Evolutionary conservation across 306 rosid genomes (phyloP).

Genomic region (Luffa aegyptiaca): DNA sequence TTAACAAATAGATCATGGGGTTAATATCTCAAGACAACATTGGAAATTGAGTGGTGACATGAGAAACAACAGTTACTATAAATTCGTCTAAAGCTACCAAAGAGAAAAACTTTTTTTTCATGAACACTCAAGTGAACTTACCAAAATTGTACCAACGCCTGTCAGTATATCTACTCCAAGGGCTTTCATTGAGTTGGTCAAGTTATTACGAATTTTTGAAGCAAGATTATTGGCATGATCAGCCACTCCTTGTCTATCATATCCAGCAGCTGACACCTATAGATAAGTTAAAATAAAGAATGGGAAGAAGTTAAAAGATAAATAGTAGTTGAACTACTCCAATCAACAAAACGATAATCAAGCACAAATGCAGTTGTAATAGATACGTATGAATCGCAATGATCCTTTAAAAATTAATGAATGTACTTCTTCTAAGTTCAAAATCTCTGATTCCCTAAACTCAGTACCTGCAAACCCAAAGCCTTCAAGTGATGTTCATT

Average conservation of each 20-base stretch:
- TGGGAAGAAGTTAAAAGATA: background rate
- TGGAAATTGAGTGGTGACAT: background rate
- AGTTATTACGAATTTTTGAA: constrained; percentile 68
- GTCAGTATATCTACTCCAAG: constrained; percentile 92
- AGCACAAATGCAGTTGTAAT: background rate
- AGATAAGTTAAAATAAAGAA: constrained; percentile 1
- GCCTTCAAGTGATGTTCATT: constrained; percentile 83
- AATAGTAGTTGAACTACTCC: background rate
- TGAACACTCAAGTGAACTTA: constrained; percentile 20
- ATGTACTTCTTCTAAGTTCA: background rate
- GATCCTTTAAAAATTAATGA: background rate
- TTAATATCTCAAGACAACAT: background rate
- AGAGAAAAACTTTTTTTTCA: background rate
- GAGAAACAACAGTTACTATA: background rate
- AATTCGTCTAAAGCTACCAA: background rate
- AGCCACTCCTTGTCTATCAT: constrained; percentile 96
- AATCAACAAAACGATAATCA: background rate
- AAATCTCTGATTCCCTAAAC: constrained; percentile 1
- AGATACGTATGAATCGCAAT: background rate
- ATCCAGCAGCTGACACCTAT: constrained; percentile 78
- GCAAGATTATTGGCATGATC: constrained; percentile 99
- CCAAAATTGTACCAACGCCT: constrained; percentile 81
- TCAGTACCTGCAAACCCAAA: constrained; percentile 76
- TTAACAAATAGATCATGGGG: background rate
- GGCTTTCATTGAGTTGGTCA: constrained; percentile 91